phyloP scores from a whole-genome alignment of 192 early-diverging fungal genomes.

The Umbelopsis isabellina region DNA sequence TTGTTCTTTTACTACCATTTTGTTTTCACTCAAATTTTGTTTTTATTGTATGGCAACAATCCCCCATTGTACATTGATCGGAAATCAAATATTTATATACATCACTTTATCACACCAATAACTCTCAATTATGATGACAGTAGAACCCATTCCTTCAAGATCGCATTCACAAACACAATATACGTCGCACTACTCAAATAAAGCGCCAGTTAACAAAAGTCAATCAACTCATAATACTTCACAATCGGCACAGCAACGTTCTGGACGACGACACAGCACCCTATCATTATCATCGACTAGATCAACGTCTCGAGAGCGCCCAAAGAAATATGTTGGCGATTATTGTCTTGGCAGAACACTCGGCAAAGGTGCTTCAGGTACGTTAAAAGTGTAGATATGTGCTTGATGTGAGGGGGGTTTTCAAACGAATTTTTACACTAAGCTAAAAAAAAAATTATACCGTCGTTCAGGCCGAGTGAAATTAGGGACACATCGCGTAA shows the following conservation, averaged over 20 bases:
- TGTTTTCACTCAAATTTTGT: not conserved
- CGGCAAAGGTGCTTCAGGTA: conserved; percentile 59
- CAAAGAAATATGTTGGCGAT: conserved; percentile 48
- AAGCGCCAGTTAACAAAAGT: not conserved
- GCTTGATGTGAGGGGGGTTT: no score
- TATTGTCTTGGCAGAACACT: conserved; percentile 54
- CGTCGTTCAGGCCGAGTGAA: conserved; percentile 49
- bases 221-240: not conserved
- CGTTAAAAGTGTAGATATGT: not conserved
- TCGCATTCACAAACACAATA: conserved; percentile 17
- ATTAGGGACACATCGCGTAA: conserved; percentile 46
- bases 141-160: conserved; percentile 19
- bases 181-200: conserved; percentile 9
- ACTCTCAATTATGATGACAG: not conserved
- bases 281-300: conserved; percentile 5
- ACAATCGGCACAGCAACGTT: not conserved
- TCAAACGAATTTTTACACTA: no score
- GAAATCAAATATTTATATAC: not conserved
- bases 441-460: not conserved
- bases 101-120: not conserved
- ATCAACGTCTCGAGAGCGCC: conserved; percentile 34
- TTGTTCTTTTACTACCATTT: not conserved
- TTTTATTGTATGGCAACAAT: conserved; percentile 2
- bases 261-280: conserved; percentile 2
- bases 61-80: not conserved